Evolutionary conservation across 2,329 filamentous ascomycete species (phyloP), one percentile per base, ranked within the genome.

Genomic region (Trichophyton simii): DNA sequence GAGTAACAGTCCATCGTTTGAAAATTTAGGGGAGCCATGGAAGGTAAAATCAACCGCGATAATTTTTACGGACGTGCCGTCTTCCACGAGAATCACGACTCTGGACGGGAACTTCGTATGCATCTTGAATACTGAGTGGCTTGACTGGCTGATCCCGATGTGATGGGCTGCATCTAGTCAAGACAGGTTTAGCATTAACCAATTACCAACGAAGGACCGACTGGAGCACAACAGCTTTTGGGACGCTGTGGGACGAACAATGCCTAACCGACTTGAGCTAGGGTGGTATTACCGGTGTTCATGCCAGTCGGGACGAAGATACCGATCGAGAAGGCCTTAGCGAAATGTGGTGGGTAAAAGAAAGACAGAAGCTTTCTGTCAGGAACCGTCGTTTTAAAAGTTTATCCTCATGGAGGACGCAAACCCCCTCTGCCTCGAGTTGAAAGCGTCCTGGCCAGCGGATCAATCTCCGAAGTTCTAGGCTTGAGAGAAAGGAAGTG

Each of bases 281-380:
- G 28, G 28, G 25, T 22, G 22, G 4, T 2, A 54, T 28, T 7
- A 15, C 34, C 8, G 50, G 13, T 2, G 15, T 54, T 54, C n/a
- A 31, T 55, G 1, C 20, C 52, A 55, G 34, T 15, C 28, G 28
- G 52, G 25, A 28, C 15, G 34, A 36, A 25, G 22, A 28, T 18
- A 36, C 52, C 34, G 52, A 55, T 36, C 52, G 52, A 55, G 52
- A 55, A 55, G 52, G 52, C 52, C 52, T 55, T 55, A 34, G 52
- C 52, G 52, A 55, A 31, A 44, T 9, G 25, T 36, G 25, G 31
- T 4, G 15, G 50, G 31, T 36, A 36, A 31, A 34, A 13, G 3
- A n/a, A 5, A 36, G 52, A 6, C 31, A 3, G 52, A 20, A 55
- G 25, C 28, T 36, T 34, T 28, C n/a, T 31, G 28, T 36, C 52